phyloP scores from a whole-genome alignment of 2,329 filamentous ascomycete genomes.

The Podosphaera xanthii region DNA sequence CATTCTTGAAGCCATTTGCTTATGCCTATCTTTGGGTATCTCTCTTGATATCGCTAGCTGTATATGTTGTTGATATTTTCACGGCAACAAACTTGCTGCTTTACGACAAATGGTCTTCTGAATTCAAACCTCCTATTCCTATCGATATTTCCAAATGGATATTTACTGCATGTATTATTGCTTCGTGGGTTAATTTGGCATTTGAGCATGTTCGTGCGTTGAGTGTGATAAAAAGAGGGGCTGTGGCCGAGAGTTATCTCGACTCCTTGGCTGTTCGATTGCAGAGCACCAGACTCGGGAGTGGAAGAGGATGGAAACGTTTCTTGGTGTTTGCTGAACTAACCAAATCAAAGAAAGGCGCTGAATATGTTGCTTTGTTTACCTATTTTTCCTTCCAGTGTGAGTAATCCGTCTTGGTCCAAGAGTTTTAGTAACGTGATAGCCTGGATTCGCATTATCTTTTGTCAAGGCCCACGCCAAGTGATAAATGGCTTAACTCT shows the following conservation, averaged over 20 bases:
- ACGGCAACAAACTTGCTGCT: slow-evolving; percentile 77
- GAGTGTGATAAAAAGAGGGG: slow-evolving; percentile 61
- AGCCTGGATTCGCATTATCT: slow-evolving; percentile 72
- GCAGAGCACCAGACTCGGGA: slow-evolving; percentile 56
- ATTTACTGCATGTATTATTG: slow-evolving; percentile 76
- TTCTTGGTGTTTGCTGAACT: slow-evolving; percentile 53
- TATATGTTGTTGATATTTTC: slow-evolving; percentile 80
- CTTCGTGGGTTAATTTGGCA: slow-evolving; percentile 61
- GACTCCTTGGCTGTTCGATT: slow-evolving; percentile 68
- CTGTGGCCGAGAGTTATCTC: slow-evolving; percentile 77
- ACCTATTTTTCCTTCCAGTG: slow-evolving; percentile 46
- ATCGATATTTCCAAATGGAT: slow-evolving; percentile 79
- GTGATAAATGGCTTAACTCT: slow-evolving; percentile 77
- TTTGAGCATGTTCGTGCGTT: slow-evolving; percentile 64
- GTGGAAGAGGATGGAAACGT: slow-evolving; percentile 59
- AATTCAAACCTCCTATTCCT: slow-evolving; percentile 56
- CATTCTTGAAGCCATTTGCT: slow-evolving; percentile 53
- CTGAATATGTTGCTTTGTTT: slow-evolving; percentile 49
- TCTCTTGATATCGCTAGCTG: slow-evolving; percentile 53
- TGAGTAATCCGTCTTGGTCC: slow-evolving; percentile 18
- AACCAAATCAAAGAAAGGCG: slow-evolving; percentile 50
- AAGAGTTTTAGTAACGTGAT: slow-evolving; percentile 4
- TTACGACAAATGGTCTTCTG: slow-evolving; percentile 73
- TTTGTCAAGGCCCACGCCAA: slow-evolving; percentile 83
- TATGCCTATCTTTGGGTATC: slow-evolving; percentile 73